Percentiles rank a stretch among this genome's conserved stretches.
Evolutionary conservation across 2,329 filamentous ascomycete species (phyloP).

Genomic region (Ophiognomonia clavigignenti-juglandacearum): DNA sequence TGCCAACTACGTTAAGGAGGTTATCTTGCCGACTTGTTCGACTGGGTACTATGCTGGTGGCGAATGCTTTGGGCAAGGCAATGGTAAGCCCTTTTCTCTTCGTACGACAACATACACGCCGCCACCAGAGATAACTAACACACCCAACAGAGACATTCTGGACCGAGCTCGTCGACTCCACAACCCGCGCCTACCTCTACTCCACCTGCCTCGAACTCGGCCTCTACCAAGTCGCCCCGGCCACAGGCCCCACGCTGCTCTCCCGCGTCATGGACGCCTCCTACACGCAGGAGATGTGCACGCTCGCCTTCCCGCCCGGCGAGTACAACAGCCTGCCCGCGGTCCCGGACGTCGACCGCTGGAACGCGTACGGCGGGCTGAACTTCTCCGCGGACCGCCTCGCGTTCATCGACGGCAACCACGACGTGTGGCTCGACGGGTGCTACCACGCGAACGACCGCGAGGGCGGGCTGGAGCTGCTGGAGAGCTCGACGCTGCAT

Average conservation of each 20-base stretch:
- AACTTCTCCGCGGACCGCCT: conserved; percentile 40
- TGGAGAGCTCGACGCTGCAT: conserved; percentile 35
- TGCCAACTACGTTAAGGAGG: conserved; percentile 44
- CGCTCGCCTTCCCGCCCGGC: conserved; percentile 46
- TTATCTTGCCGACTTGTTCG: conserved; percentile 36
- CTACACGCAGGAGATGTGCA: conserved; percentile 52
- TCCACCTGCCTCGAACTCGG: conserved; percentile 44
- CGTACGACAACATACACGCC: too few species aligned
- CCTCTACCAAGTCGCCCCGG: conserved; percentile 42
- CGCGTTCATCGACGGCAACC: conserved; percentile 46
- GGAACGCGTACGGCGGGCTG: conserved; percentile 43
- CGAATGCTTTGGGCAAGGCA: conserved; percentile 37
- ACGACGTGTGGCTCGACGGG: conserved; percentile 47
- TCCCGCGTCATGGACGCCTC: conserved; percentile 40
- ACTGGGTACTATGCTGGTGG: conserved; percentile 35
- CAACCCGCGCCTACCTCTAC: conserved; percentile 42
- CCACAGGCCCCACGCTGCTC: conserved; percentile 38
- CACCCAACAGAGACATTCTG: conserved; percentile 33
- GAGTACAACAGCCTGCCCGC: conserved; percentile 38
- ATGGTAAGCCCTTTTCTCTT: neutral
- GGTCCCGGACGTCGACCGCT: conserved; percentile 34
- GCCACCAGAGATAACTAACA: neutral
- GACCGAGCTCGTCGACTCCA: conserved; percentile 35
- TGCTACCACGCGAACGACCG: conserved; percentile 42
- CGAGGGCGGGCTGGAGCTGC: conserved; percentile 24